Base-by-base conservation (phyloP, 768 basidiomycete genomes). In the Trametes punicea region DNA sequence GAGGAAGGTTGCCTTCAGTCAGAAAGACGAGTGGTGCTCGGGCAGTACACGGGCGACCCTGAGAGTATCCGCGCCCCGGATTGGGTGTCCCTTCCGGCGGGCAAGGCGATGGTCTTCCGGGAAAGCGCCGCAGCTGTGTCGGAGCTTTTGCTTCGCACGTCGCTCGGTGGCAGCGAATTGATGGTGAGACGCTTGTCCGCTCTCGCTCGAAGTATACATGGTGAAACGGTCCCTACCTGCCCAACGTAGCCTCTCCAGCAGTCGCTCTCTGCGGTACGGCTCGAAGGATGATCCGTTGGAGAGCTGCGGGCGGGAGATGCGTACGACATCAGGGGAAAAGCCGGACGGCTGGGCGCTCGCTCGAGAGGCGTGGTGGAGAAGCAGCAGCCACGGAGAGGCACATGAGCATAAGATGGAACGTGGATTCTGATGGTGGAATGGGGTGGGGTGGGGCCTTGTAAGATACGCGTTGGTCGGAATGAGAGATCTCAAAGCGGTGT, bases 311-410 rank as follows among this genome's bases (percentile, higher is more conserved):
- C 20, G 41, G 10, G 10, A 15, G 20, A 9, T 44, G 29, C 18
- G 23, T 10, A 20, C n/a, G 38, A 47, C 15, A 36, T 10, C 15
- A 13, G 39, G n/a, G 21, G 23, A 23, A 13, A 20, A 18, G 20
- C 26, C 36, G 49, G 42, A 15, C 34, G 42, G 27, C 44, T 20
- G n/a, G 36, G 41, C 23, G 29, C 42, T 54, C 52, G 44, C 44
- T 34, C 52, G 44, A 46, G 55, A 50, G 49, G 49, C 56, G 56
- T 51, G 56, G 49, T 18, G 45, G 36, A 57, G 56, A 57, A 57
- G 56, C 50, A 40, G 56, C 41, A 31, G 36, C 44, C 49, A 51
- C 52, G 8, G 44, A 25, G 45, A 8, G 42, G 56, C 56, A 57
- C 56, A 51, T 57, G 56, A 57, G 50, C 56, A 51, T 36, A 18